Base-by-base conservation (phyloP, 768 basidiomycete genomes). In the Kwoniella sp. region DNA sequence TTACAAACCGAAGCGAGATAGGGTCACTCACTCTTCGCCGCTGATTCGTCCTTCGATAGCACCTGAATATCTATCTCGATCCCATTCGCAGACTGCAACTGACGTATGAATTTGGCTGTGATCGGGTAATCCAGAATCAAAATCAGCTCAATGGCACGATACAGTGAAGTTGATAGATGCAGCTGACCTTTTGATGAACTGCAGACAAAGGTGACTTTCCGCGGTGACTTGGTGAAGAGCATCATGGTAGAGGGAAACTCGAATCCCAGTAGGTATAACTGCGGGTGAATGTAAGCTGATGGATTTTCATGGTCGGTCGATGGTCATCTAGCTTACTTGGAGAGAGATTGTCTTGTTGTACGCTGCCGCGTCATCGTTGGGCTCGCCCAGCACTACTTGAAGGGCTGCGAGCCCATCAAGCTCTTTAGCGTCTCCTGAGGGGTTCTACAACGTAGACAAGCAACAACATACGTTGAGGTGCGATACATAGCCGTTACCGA, bases 261-360 rank as follows among this genome's bases (percentile, higher is more conserved):
- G 80, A 93, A 98, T 15, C 94, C 95, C 40, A 98, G 85, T 19
- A 99, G 84, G 91, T 93, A 96, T 76, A 93, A 94, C 95, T 96
- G 69, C 48, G 24, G 26, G 13, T 26, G 27, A 55, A 40, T 19
- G 57, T 33, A n/a, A 58, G 24, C 37, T 50, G 33, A 40, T 47
- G 15, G 12, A 7, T 1, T 25, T 22, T 15, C n/a, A n/a, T n/a
- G n/a, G n/a, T n/a, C n/a, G n/a, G n/a, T n/a, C n/a, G n/a, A n/a
- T n/a, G n/a, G n/a, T n/a, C n/a, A n/a, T n/a, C 33, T 33, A 24
- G 52, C 77, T 58, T 66, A 92, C 95, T 83, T 98, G 95, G 64
- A 97, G 85, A 44, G 91, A 92, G 25, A 90, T 90, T 12, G 73
- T 72, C 55, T 92, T 91, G 78, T 92, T 95, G 63, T 89, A 86